Base-by-base conservation (phyloP, 768 basidiomycete species). In the Psilocybe tampanensis region DNA sequence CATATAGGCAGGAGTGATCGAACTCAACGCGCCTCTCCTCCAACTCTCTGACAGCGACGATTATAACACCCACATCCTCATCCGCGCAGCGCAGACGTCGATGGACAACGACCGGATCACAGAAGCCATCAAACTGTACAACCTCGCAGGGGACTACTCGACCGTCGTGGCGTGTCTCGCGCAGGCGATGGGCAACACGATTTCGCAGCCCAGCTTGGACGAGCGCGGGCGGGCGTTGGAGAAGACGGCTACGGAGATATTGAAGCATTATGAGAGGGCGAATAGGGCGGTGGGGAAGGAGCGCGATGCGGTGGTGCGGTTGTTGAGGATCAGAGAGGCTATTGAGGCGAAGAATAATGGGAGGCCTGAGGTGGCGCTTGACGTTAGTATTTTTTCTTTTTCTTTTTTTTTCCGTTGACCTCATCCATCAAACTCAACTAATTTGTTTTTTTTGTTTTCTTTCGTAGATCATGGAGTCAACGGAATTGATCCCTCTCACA, bases 51-150 rank as follows among this genome's bases (percentile, higher is more conserved):
- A 86, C 62, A 74, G 74, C 49, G 75, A 81, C 23, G 82, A 89
- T 47, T 95, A 90, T 76, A 87, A 94, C 56, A 86, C 86, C 22
- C 80, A 90, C 21, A 92, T 99, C 54, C 88, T 98, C 48, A 76
- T 89, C 58, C 84, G 85, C 6, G 93, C 95, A 0, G 96, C 96
- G 0, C 81, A 81, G 26, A 81, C 92, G 60, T 89, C 90, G 1
- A 86, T 93, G 66, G 83, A 89, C 52, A 94, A 94, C 65, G 88
- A 93, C 65, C 89, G 91, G 29, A 80, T 92, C 36, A 81, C 88
- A 1, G 94, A 98, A 69, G 94, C 95, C 2, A 94, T 98, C 76
- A 94, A 95, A 68, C 77, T 99, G 43, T 98, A 94, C 76, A 95
- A 98, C 73, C 85, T 98, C 34, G 95, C 95, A 1, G 92, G 92